These are phyloP conservation scores for Penicillium subrubescens DNA, from an alignment of 495 filamentous ascomycete genomes.

Conservation along the genomic window DNA sequence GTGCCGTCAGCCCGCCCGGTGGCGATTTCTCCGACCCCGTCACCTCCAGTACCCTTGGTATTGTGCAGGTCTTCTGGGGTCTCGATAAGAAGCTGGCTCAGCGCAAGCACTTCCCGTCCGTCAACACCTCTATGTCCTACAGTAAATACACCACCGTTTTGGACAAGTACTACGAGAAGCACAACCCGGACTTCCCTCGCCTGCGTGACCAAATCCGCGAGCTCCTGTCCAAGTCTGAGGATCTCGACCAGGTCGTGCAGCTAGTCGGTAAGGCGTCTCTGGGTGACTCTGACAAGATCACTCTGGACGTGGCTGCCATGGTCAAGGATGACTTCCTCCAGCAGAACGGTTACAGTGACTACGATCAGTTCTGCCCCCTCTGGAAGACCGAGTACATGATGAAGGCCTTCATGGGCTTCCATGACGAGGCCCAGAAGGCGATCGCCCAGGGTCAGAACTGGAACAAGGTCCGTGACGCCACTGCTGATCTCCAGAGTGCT, in stretches of 20 bases:
- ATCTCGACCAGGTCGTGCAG: conserved; percentile 98
- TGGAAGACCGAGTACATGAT: conserved; percentile 99
- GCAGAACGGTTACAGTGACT: conserved; percentile 98
- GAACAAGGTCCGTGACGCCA: conserved; percentile 89
- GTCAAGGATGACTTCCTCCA: conserved; percentile 99
- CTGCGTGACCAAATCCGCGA: conserved; percentile 91
- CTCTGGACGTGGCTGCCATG: conserved; percentile 85
- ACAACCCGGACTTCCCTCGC: conserved; percentile 91
- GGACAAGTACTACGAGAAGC: conserved; percentile 89
- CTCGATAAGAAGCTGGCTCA: conserved; percentile 99
- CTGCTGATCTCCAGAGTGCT: conserved; percentile 77
- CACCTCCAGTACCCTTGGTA: conserved; percentile 90
- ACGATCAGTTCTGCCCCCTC: conserved; percentile 97
- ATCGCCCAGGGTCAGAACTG: conserved; percentile 86
- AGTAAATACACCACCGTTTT: conserved; percentile 90
- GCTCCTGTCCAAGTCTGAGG: conserved; percentile 90
- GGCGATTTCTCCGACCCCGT: conserved; percentile 99
- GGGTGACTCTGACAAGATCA: conserved; percentile 98
- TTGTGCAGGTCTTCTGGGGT: conserved; percentile 99
- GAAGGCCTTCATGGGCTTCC: conserved; percentile 97
- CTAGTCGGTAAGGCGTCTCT: conserved; percentile 96
- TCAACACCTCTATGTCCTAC: conserved; percentile 95
- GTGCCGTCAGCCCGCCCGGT: conserved; percentile 93
- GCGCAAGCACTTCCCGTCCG: conserved; percentile 97
- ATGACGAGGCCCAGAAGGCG: conserved; percentile 96